A percentile compares a stretch with the other conserved stretches of the same genome.
Conservation (phyloP, 2,329 filamentous ascomycete genomes). For the Pseudocercospora fijiensis region DNA sequence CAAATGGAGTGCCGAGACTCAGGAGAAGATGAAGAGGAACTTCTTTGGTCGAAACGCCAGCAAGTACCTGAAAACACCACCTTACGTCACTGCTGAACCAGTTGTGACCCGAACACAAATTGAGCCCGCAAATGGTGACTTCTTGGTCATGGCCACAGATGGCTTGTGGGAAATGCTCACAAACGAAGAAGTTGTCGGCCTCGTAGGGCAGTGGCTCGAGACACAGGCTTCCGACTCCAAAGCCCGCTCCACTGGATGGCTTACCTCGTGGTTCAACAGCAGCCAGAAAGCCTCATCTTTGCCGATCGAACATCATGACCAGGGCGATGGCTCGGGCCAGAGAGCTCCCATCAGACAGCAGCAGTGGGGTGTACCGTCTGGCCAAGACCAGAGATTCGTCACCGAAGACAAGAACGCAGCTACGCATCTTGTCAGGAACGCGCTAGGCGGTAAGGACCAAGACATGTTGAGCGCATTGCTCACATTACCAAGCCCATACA, state of each 20-base stretch:
- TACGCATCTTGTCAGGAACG: conserved; percentile 92
- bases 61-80: conserved; percentile 79
- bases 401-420: conserved; percentile 95
- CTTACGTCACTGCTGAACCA: conserved; percentile 95
- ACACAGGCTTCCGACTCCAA: conserved; percentile 55
- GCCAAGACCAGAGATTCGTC: conserved; percentile 77
- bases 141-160: conserved; percentile 93
- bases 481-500: conserved; percentile 88
- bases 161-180: conserved; percentile 99
- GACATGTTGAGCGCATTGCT: conserved; percentile 92
- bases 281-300: conserved; percentile 52
- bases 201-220: conserved; percentile 97
- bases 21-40: conserved; percentile 74
- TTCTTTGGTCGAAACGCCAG: conserved; percentile 86
- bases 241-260: conserved; percentile 56
- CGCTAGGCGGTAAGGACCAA: conserved; percentile 85
- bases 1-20: conserved; percentile 88
- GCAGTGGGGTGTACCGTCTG: conserved; percentile 82
- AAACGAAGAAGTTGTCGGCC: conserved; percentile 94
- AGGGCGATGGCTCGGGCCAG: conserved; percentile 62
- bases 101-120: conserved; percentile 91
- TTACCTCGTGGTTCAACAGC: conserved; percentile 65
- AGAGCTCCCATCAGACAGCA: conserved; percentile 82
- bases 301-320: conserved; percentile 69
- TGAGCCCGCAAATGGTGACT: conserved; percentile 84